Evolutionary conservation across 2,329 filamentous ascomycete genomes (phyloP).

Genomic region (Truncatella angustata): DNA sequence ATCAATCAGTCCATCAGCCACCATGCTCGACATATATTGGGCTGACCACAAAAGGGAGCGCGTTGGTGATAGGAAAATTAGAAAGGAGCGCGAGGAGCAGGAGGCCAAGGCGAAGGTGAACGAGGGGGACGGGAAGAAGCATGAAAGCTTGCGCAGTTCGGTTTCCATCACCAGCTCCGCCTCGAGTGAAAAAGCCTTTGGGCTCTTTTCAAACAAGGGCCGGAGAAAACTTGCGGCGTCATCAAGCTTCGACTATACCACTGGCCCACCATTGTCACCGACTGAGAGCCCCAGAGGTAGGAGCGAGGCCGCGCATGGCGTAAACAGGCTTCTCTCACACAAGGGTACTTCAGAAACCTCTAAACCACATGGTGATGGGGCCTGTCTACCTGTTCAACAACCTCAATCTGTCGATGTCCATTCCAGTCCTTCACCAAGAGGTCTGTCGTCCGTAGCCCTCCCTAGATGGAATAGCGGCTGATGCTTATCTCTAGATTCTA

Average conservation of each 20-base stretch:
- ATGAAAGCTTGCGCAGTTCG: slow-evolving; percentile 30
- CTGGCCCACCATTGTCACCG: slow-evolving; percentile 4
- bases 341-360: slow-evolving; percentile 18
- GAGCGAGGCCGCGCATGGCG: slow-evolving; percentile 20
- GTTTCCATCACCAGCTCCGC: slow-evolving; percentile 43
- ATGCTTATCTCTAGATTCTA: slow-evolving; percentile 34
- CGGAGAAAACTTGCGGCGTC: slow-evolving; percentile 30
- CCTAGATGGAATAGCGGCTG: background rate
- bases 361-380: slow-evolving; percentile 17
- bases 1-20: background rate
- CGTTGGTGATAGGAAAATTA: slow-evolving; percentile 50
- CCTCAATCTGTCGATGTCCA: slow-evolving; percentile 17
- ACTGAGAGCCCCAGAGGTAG: slow-evolving; percentile 14
- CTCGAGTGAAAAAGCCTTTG: slow-evolving; percentile 38
- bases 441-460: slow-evolving; percentile 19
- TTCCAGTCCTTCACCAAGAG: slow-evolving; percentile 32
- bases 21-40: slow-evolving; percentile 61
- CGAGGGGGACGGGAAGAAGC: slow-evolving; percentile 24
- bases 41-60: slow-evolving; percentile 53
- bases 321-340: slow-evolving; percentile 20
- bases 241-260: slow-evolving; percentile 15
- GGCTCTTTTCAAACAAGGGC: slow-evolving; percentile 41
- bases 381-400: slow-evolving; percentile 15
- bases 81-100: slow-evolving; percentile 44
- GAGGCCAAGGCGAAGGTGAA: slow-evolving; percentile 31